These are phyloP conservation scores for Pythium chondricola DNA, from an alignment of 352 stramenopile species.

Conservation along the genomic window DNA sequence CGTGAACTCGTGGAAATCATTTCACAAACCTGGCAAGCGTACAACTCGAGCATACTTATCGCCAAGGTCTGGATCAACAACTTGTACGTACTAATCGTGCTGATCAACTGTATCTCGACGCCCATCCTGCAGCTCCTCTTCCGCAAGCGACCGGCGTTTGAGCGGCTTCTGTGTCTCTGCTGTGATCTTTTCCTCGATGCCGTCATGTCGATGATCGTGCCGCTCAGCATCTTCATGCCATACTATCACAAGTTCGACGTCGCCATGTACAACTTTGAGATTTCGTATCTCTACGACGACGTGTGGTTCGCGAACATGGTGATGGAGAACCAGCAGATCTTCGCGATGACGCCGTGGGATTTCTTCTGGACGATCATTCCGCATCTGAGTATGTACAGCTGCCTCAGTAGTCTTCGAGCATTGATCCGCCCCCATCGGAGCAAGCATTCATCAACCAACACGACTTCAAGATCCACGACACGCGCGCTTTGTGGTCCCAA, in stretches of 20 bases:
- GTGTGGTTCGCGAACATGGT: conserved; percentile 20
- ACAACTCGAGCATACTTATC: conserved; percentile 15
- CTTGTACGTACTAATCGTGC: conserved; percentile 3
- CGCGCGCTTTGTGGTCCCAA: too few relatives aligned
- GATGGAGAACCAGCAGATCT: conserved; percentile 20
- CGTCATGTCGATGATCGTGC: conserved; percentile 10
- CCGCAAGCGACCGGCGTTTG: background rate
- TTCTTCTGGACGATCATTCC: conserved; percentile 20
- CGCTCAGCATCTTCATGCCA: conserved; percentile 17
- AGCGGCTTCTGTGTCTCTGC: conserved; percentile 14
- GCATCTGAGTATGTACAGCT: conserved; percentile 21
- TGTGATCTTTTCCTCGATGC: conserved; percentile 16
- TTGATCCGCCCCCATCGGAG: conserved; percentile 11
- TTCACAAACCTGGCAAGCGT: conserved; percentile 8
- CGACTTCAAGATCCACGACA: too few relatives aligned
- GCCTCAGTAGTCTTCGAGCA: conserved; percentile 3
- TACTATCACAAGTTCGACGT: conserved; percentile 15
- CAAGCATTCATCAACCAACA: too few relatives aligned
- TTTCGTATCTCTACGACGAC: conserved; percentile 17
- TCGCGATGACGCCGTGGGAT: conserved; percentile 11
- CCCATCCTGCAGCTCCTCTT: background rate
- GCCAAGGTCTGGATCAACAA: conserved; percentile 17
- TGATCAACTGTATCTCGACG: conserved; percentile 15
- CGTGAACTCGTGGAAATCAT: conserved; percentile 10
- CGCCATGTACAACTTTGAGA: conserved; percentile 12